A percentile compares a stretch with the other conserved stretches of the same genome.
Evolutionary conservation across 768 basidiomycete genomes (phyloP).

Genomic region (Amanita thiersii): DNA sequence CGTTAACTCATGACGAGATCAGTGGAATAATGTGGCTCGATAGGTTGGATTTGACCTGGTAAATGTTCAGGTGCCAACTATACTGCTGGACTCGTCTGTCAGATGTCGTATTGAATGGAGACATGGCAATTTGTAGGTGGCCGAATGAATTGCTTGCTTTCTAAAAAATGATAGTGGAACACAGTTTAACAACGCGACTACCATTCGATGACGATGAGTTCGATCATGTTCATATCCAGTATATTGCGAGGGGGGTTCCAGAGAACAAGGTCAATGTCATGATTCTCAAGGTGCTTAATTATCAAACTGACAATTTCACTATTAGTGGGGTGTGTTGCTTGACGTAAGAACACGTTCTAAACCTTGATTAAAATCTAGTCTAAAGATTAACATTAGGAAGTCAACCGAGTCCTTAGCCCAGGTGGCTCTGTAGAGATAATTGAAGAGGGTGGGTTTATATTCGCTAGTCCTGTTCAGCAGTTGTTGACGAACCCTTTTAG

Average conservation of each 20-base stretch:
- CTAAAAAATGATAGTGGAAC: slow-evolving; percentile 1
- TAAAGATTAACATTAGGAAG: slow-evolving; percentile 39
- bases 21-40: not conserved
- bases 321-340: slow-evolving; percentile 62
- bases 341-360: slow-evolving; percentile 34
- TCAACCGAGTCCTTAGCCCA: slow-evolving; percentile 60
- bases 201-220: slow-evolving; percentile 82
- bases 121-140: slow-evolving; percentile 67
- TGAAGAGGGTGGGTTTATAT: slow-evolving; percentile 51
- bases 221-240: slow-evolving; percentile 69
- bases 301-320: slow-evolving; percentile 5
- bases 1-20: slow-evolving; percentile 14
- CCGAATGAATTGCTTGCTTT: not conserved
- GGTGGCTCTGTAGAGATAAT: slow-evolving; percentile 65
- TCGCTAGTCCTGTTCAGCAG: not conserved
- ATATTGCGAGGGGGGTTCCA: slow-evolving; percentile 59
- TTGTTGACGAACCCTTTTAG: slow-evolving; percentile 24
- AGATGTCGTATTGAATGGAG: slow-evolving; percentile 60
- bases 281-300: slow-evolving; percentile 7
- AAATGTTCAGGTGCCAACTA: slow-evolving; percentile 58
- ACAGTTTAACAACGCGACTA: slow-evolving; percentile 63
- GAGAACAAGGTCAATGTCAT: slow-evolving; percentile 56
- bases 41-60: slow-evolving; percentile 79
- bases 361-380: not conserved
- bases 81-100: slow-evolving; percentile 39